Evolutionary conservation across 495 filamentous ascomycete genomes (phyloP), one percentile per base, ranked within the genome.

Genomic region (Daldinia concentrica): DNA sequence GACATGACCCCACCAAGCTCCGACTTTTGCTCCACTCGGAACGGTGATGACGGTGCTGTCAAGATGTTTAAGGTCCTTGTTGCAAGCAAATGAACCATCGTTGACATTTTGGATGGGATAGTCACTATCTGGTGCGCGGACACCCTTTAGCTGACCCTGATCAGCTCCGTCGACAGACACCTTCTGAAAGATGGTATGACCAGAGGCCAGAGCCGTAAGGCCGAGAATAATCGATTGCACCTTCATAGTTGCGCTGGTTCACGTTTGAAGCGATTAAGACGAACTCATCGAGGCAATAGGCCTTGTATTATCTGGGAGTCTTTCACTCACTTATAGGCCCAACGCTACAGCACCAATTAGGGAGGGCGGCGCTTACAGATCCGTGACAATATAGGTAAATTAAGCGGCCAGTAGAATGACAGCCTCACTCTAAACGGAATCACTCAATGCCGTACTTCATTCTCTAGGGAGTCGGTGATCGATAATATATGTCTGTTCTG

Each of bases 131-230:
- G 86, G 84, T n/a, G 83, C 80, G 26, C 85, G 81, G 43, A 88
- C 79, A 48, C 84, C 86, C 51, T 80, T 81, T 26, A 84, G 79
- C 67, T 85, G 83, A 43, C 86, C 86, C 61, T 86, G 77, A 59
- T 86, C 86, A 14, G 76, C 79, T n/a, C 81, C 84, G 52, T 87
- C 83, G 58, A 87, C 81, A 4, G 83, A 82, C 19, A 88, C 71
- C 55, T 80, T 80, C 66, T 86, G 82, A 75, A 85, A 84, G 57
- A 73, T 73, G 39, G 65, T 58, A 34, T 73, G 71, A 32, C 65
- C 43, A 36, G 71, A 69, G 15, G 71, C 71, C 41, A 73, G 7
- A 45, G 65, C 51, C 4, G 58, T 56, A 36, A 73, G 71, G 51
- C 65, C 50, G 26, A 73, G 66, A 26, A 73, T 69, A 32, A 73